Conservation (phyloP, 2,329 filamentous ascomycete species). For the Talaromyces sp. region DNA sequence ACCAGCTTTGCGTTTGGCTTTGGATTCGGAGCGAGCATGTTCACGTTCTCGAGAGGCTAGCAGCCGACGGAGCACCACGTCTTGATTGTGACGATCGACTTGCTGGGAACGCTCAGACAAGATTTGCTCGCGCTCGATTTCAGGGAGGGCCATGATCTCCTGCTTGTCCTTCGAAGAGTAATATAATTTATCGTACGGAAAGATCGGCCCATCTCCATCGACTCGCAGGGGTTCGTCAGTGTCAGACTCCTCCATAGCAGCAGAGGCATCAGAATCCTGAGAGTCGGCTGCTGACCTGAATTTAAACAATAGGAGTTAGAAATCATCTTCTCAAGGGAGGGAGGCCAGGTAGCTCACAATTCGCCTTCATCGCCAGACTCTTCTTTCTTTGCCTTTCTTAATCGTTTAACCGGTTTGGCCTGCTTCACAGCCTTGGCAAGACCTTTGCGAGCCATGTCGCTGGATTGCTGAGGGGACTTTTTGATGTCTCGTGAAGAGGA, state of each 20-base stretch:
- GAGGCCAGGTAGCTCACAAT: conserved; percentile 56
- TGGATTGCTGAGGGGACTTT: conserved; percentile 36
- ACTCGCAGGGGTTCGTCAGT: conserved; percentile 51
- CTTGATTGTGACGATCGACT: conserved; percentile 76
- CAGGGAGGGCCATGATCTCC: conserved; percentile 77
- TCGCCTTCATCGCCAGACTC: conserved; percentile 75
- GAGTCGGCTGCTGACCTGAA: conserved; percentile 64
- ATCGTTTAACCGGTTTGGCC: conserved; percentile 15
- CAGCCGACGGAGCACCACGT: conserved; percentile 73
- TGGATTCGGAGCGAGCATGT: conserved; percentile 45
- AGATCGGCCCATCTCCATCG: conserved; percentile 50
- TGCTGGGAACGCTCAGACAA: conserved; percentile 82
- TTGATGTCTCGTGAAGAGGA: conserved; percentile 43
- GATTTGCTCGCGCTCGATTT: conserved; percentile 86
- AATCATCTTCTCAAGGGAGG: background rate
- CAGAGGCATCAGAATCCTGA: conserved; percentile 72
- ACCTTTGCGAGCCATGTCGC: conserved; percentile 46
- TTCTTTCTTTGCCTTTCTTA: conserved; percentile 50
- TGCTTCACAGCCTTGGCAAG: conserved; percentile 31
- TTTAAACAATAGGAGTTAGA: conserved; percentile 10
- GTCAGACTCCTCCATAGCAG: conserved; percentile 84
- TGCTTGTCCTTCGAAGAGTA: conserved; percentile 68
- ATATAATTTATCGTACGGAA: conserved; percentile 86
- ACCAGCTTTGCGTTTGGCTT: conserved; percentile 69
- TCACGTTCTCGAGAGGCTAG: conserved; percentile 64